Conservation (phyloP, 2,329 filamentous ascomycete genomes). For the Xylaria hypoxylon region DNA sequence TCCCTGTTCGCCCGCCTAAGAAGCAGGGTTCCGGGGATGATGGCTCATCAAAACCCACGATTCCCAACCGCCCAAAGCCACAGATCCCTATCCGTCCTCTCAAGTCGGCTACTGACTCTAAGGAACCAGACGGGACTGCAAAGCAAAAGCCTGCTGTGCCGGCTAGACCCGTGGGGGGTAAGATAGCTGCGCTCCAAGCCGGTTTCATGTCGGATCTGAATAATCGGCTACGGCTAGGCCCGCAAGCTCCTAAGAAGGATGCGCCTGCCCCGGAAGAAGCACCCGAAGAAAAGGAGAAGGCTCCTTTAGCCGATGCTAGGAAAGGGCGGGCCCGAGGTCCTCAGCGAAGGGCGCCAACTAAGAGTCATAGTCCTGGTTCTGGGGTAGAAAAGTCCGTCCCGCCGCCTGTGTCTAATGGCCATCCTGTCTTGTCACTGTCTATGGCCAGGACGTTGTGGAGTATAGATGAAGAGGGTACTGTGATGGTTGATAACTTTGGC, state of each 20-base stretch:
- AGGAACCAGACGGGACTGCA: conserved; percentile 58
- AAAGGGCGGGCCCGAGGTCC: conserved; percentile 92
- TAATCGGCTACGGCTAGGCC: conserved; percentile 86
- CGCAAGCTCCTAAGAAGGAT: conserved; percentile 81
- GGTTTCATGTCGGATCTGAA: conserved; percentile 95
- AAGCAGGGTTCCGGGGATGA: conserved; percentile 54
- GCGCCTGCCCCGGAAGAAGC: conserved; percentile 68
- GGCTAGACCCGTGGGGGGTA: conserved; percentile 79
- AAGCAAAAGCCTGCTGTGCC: conserved; percentile 90
- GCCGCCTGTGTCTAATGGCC: conserved; percentile 50
- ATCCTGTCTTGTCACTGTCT: conserved; percentile 60
- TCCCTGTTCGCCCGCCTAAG: conserved; percentile 64
- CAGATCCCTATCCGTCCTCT: conserved; percentile 65
- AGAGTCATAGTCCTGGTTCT: conserved; percentile 56
- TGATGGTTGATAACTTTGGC: conserved; percentile 54
- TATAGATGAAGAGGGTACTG: conserved; percentile 63
- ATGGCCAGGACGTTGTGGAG: conserved; percentile 63
- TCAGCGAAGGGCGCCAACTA: conserved; percentile 76
- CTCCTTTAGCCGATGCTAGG: conserved; percentile 86
- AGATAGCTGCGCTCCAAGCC: conserved; percentile 90
- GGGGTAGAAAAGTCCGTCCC: conserved; percentile 44
- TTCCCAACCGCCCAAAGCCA: conserved; percentile 69
- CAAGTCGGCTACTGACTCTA: conserved; percentile 54
- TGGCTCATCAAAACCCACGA: conserved; percentile 55
- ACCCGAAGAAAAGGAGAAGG: conserved; percentile 73